Evolutionary conservation across 2,329 filamentous ascomycete genomes (phyloP).

Genomic region (Calonectria fujianensis): DNA sequence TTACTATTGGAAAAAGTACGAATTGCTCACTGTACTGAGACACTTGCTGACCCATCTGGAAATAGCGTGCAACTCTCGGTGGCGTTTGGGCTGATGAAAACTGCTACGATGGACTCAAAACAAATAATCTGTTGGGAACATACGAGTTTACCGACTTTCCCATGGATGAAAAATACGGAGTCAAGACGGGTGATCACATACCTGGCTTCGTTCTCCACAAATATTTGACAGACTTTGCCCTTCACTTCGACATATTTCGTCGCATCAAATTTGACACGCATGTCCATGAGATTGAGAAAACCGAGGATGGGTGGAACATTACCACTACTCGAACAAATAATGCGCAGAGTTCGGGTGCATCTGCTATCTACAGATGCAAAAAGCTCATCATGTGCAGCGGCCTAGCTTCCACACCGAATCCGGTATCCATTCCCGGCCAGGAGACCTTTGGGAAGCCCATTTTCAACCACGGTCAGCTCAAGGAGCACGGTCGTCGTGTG

Average conservation of each 20-base stretch:
- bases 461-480: constrained; percentile 8
- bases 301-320: not conserved
- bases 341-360: not conserved
- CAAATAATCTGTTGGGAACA: constrained; percentile 5
- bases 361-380: not conserved
- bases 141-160: constrained; percentile 20
- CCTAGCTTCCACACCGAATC: constrained; percentile 3
- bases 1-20: constrained; percentile 2
- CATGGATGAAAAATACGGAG: constrained; percentile 9
- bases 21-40: no score
- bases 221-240: constrained; percentile 9
- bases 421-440: not conserved
- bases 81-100: constrained; percentile 17
- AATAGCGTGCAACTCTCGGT: constrained; percentile 2
- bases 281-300: constrained; percentile 1
- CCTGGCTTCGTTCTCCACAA: constrained; percentile 13
- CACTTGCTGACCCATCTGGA: no score
- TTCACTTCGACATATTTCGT: constrained; percentile 10
- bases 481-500: not conserved
- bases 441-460: constrained; percentile 7
- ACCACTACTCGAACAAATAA: not conserved
- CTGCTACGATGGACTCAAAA: constrained; percentile 24
- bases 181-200: not conserved
- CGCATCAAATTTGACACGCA: not conserved
- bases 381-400: constrained; percentile 13